These are phyloP conservation scores for Rhodotorula sp. DNA, from an alignment of 1,284 basidiomycete species.

Conservation along the genomic window DNA sequence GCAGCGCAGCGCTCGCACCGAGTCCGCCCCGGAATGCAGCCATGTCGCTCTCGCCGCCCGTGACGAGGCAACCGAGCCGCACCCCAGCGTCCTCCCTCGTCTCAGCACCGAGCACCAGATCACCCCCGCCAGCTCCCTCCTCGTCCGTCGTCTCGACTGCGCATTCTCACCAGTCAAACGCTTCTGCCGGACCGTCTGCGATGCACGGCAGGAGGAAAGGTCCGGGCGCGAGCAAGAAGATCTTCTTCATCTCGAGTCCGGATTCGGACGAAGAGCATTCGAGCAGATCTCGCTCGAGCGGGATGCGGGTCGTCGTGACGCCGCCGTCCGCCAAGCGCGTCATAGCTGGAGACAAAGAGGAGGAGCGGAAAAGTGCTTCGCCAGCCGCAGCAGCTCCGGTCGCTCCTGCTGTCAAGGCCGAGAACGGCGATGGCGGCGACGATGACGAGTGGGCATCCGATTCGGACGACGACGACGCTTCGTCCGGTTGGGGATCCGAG, in stretches of 20 bases:
- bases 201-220: slow-evolving; percentile 5
- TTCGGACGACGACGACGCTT: slow-evolving; percentile 24
- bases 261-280: slow-evolving; percentile 36
- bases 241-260: slow-evolving; percentile 45
- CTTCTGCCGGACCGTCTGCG: slow-evolving; percentile 3
- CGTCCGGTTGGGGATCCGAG: slow-evolving; percentile 38
- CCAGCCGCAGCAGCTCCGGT: neutral
- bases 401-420: neutral
- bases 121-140: neutral
- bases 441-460: slow-evolving; percentile 27
- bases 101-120: slow-evolving; percentile 2
- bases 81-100: neutral
- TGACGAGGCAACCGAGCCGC: neutral
- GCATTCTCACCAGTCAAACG: neutral
- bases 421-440: slow-evolving; percentile 14
- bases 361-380: neutral
- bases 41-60: slow-evolving; percentile 4
- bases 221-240: slow-evolving; percentile 34
- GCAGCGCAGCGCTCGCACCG: slow-evolving; percentile 11
- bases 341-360: neutral
- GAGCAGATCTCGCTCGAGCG: slow-evolving; percentile 13
- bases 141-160: slow-evolving; percentile 11
- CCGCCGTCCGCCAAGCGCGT: slow-evolving; percentile 8
- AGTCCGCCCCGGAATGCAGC: slow-evolving; percentile 8
- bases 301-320: slow-evolving; percentile 12